These are phyloP conservation scores for Grosmannia huntii DNA, from an alignment of 2,329 filamentous ascomycete genomes.

Conservation along the genomic window DNA sequence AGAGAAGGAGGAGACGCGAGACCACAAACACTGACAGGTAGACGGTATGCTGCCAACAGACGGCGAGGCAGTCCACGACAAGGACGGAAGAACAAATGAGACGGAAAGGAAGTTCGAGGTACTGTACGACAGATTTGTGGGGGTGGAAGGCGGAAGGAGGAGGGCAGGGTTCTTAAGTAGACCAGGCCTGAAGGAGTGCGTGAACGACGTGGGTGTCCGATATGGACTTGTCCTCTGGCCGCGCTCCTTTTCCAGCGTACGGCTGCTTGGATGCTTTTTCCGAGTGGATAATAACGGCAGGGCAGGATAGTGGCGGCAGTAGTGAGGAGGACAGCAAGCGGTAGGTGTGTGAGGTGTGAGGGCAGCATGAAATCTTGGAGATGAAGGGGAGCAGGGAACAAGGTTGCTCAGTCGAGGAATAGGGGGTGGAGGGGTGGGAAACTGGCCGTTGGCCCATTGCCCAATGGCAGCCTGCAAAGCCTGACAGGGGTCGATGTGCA, in stretches of 20 bases:
- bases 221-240: background rate
- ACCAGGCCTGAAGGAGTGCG: constrained; percentile 14
- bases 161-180: constrained; percentile 16
- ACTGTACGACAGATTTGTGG: constrained; percentile 5
- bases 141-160: constrained; percentile 7
- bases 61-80: background rate
- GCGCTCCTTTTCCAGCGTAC: background rate
- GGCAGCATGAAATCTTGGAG: constrained; percentile 10
- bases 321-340: background rate
- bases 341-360: background rate
- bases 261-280: background rate
- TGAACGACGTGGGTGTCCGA: constrained; percentile 5
- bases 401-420: constrained; percentile 2
- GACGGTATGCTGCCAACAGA: background rate
- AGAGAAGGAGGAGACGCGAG: background rate
- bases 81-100: background rate
- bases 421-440: constrained; percentile 19
- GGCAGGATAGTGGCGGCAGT: background rate
- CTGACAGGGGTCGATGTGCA: constrained; percentile 19
- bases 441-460: constrained; percentile 31
- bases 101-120: background rate
- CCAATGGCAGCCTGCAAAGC: constrained; percentile 37
- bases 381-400: constrained; percentile 10
- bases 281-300: constrained; percentile 3
- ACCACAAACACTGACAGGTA: background rate